phyloP scores from a whole-genome alignment of 139 green algal genomes.

The Micractinium sp. region DNA sequence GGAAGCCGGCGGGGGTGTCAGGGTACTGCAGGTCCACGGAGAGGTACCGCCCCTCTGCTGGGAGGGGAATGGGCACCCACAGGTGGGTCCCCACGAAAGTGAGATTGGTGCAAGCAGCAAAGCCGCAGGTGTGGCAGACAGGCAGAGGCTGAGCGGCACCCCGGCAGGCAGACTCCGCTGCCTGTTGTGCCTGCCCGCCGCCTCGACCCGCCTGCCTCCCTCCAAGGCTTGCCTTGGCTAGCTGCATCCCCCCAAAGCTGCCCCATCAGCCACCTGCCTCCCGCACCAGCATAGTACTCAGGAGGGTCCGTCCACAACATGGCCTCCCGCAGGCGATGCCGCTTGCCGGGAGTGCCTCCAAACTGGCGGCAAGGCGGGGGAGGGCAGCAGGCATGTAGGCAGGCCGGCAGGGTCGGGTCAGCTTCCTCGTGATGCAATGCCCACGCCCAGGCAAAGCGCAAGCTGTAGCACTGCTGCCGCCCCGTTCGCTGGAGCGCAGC shows the following conservation, averaged over 20 bases:
- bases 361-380: constrained; percentile 65
- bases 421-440: too few relatives aligned
- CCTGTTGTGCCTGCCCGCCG: too few relatives aligned
- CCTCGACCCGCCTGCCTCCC: too few relatives aligned
- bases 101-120: neutral
- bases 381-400: too few relatives aligned
- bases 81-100: neutral
- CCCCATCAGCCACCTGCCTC: neutral
- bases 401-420: too few relatives aligned
- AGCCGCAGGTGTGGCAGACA: neutral
- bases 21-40: constrained; percentile 40
- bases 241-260: too few relatives aligned
- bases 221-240: too few relatives aligned
- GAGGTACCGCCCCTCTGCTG: constrained; percentile 39
- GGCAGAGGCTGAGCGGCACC: neutral
- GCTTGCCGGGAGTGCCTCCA: constrained; percentile 91
- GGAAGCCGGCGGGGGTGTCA: neutral
- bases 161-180: neutral
- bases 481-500: too few relatives aligned
- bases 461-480: too few relatives aligned
- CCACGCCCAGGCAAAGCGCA: too few relatives aligned
- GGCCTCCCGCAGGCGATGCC: constrained; percentile 90
- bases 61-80: too few relatives aligned
- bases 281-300: constrained; percentile 44
- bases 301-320: constrained; percentile 75